Conservation (phyloP, 1,284 basidiomycete species). For the Leucoagaricus sp. region DNA sequence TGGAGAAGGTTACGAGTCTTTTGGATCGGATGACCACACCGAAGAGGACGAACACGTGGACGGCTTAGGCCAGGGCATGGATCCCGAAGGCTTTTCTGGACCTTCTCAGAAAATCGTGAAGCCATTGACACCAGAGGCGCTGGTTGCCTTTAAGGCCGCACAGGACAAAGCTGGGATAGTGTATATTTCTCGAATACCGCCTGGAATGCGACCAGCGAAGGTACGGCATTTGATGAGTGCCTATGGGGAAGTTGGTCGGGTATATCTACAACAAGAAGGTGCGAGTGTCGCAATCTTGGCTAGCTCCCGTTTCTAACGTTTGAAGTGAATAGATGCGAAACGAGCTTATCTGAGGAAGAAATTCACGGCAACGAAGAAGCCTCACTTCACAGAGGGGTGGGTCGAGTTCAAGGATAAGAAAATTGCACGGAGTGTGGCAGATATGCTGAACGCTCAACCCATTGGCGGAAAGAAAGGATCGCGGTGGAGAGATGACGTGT, state of each 20-base stretch:
- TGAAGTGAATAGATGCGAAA: slow-evolving; percentile 60
- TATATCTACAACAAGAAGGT: slow-evolving; percentile 91
- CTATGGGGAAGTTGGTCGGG: slow-evolving; percentile 82
- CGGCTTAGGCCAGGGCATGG: slow-evolving; percentile 46
- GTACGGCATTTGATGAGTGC: slow-evolving; percentile 90
- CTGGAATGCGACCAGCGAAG: slow-evolving; percentile 98
- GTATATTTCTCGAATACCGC: slow-evolving; percentile 96
- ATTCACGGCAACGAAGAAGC: slow-evolving; percentile 80
- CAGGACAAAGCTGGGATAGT: slow-evolving; percentile 82
- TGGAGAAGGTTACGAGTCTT: neutral
- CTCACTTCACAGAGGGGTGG: slow-evolving; percentile 96
- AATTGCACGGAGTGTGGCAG: slow-evolving; percentile 88
- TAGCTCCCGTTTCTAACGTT: neutral
- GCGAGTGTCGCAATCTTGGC: slow-evolving; percentile 20
- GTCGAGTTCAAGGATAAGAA: slow-evolving; percentile 96
- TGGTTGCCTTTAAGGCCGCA: slow-evolving; percentile 69
- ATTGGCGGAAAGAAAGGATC: slow-evolving; percentile 94
- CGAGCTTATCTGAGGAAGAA: slow-evolving; percentile 76
- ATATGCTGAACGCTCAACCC: slow-evolving; percentile 94
- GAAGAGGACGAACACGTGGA: slow-evolving; percentile 14
- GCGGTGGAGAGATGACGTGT: slow-evolving; percentile 94
- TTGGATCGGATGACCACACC: neutral
- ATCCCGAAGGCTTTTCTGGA: slow-evolving; percentile 57
- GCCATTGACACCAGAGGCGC: slow-evolving; percentile 69
- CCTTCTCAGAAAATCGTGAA: slow-evolving; percentile 54